Base-by-base conservation (phyloP, 2,329 filamentous ascomycete genomes). In the Cercospora zeae-maydis region DNA sequence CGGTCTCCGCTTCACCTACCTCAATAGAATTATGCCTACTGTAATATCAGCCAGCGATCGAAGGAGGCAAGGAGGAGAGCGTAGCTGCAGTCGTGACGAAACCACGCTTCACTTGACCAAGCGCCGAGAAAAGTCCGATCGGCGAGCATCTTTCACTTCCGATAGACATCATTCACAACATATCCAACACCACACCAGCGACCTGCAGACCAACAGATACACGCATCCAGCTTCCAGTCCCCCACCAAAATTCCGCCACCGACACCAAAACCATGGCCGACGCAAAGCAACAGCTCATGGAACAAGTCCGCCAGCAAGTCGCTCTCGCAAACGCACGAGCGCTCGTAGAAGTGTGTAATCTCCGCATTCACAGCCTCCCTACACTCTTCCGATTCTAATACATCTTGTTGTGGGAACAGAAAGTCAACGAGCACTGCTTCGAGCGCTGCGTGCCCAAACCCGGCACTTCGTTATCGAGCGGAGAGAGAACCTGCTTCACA, bases 371-470 rank as follows among this genome's bases (percentile, higher is more conserved):
- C 39, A 16, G 51, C 27, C 47, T 27, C 2, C n/a, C 19, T 13
- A 31, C 42, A 19, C 16, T 19, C 39, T 7, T 16, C n/a, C 60
- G 19, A 30, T 54, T 21, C 62, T 63, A 9, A 37, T 7, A 8
- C 30, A 27, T 47, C 63, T 47, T 14, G 19, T 27, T 27, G 24
- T 27, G 63, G 80, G 83, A 82, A 78, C 74, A 83, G 81, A 83
- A 83, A 79, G 75, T 84, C 67, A 83, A 83, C 75, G 80, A 83
- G 69, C 80, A 83, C 75, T 83, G 82, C 75, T 84, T 83, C 77
- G 80, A 83, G 67, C 80, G 80, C 71, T 83, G 82, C 77, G 75
- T 84, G 31, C 80, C 81, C 52, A 82, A 81, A 68, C 82, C 82
- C 65, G 78, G 79, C 63, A 73, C 78, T 51, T 82, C 80, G 10